A percentile compares a stretch with the other conserved stretches of the same genome.
Conservation (phyloP, 2,329 filamentous ascomycete species). For the Macrophomina phaseolina region DNA sequence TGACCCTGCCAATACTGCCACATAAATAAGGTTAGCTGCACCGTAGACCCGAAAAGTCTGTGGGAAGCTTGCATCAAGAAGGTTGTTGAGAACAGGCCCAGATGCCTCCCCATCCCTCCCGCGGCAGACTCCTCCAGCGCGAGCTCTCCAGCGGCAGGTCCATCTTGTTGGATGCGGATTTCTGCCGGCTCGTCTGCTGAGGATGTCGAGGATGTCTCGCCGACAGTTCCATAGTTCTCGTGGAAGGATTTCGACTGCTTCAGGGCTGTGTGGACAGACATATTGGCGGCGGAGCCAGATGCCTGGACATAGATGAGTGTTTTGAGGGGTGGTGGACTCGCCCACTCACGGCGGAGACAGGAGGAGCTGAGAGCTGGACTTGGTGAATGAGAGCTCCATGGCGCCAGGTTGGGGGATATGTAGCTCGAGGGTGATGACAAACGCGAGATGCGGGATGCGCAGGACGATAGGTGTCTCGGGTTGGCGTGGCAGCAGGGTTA, state of each 20-base stretch:
- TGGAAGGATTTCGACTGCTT: slow-evolving; percentile 10
- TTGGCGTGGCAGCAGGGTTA: slow-evolving; percentile 12
- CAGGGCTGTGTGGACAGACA: neutral
- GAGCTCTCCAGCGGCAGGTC: slow-evolving; percentile 14
- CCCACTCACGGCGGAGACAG: neutral
- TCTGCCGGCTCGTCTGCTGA: neutral
- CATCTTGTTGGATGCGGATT: neutral
- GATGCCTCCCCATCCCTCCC: slow-evolving; percentile 22
- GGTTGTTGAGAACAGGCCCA: slow-evolving; percentile 26
- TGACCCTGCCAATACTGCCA: slow-evolving; percentile 54
- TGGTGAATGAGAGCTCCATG: neutral
- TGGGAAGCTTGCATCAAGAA: slow-evolving; percentile 13
- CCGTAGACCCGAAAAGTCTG: neutral
- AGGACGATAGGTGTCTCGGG: slow-evolving; percentile 14
- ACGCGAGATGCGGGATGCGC: slow-evolving; percentile 1
- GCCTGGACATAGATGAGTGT: neutral
- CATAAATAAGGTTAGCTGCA: neutral
- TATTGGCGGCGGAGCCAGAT: neutral
- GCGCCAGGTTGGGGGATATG: slow-evolving; percentile 4
- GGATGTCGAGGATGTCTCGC: neutral
- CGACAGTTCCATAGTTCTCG: slow-evolving; percentile 1
- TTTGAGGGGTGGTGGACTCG: neutral
- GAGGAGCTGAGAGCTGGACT: neutral
- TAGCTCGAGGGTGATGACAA: slow-evolving; percentile 5
- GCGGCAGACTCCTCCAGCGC: slow-evolving; percentile 10